These are phyloP conservation scores for Solanum lycopersicoides DNA, from an alignment of 257 asterid genomes.

Conservation along the genomic window DNA sequence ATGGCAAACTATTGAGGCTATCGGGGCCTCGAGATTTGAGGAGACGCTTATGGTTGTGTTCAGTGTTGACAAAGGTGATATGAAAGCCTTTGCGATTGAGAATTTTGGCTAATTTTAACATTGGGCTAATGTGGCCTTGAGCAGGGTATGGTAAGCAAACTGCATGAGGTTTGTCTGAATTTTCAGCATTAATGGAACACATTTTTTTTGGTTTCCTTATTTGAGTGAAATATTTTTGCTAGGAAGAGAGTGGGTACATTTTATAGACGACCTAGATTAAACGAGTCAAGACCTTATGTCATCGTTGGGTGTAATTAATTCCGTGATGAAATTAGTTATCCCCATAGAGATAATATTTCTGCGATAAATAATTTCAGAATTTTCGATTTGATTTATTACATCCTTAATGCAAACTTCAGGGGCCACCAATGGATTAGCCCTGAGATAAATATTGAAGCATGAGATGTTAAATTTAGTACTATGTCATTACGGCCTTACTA, in stretches of 20 bases:
- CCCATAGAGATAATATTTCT: too few species aligned
- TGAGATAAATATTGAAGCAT: background rate
- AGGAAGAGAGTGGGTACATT: background rate
- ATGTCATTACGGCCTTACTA: background rate
- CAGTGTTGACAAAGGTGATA: background rate
- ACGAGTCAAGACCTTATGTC: background rate
- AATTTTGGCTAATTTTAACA: slow-evolving; percentile 3
- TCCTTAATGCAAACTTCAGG: too few species aligned
- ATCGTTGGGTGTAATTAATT: background rate
- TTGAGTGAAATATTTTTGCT: background rate
- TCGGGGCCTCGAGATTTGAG: background rate
- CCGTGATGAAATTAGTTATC: too few species aligned
- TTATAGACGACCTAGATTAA: background rate
- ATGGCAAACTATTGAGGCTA: background rate
- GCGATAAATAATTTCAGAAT: too few species aligned
- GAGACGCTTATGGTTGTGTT: background rate
- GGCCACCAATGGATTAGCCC: too few species aligned
- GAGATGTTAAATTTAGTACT: background rate
- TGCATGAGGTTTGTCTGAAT: slow-evolving; percentile 1
- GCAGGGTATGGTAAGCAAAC: slow-evolving; percentile 7
- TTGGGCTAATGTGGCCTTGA: slow-evolving; percentile 8
- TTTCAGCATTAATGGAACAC: background rate
- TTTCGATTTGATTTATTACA: too few species aligned
- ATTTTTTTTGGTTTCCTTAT: background rate
- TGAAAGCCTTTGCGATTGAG: slow-evolving; percentile 5